These are phyloP conservation scores for Sporothrix pallida DNA, from an alignment of 2,329 filamentous ascomycete genomes.

Conservation along the genomic window DNA sequence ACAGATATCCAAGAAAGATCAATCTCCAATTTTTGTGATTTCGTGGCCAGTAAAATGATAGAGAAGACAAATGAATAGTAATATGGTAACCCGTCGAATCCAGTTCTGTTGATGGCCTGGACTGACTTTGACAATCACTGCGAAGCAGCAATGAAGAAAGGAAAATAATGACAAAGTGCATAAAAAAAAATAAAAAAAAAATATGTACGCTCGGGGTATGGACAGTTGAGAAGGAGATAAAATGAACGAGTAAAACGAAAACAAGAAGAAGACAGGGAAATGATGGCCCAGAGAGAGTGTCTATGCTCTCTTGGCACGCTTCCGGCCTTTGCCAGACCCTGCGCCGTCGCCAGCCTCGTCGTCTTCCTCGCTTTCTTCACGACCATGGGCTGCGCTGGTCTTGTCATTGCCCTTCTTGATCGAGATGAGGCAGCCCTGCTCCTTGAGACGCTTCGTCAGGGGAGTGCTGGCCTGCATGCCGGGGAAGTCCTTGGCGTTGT, in stretches of 20 bases:
- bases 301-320: conserved; percentile 33
- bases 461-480: conserved; percentile 80
- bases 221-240: background rate
- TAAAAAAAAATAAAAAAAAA: background rate
- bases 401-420: conserved; percentile 86
- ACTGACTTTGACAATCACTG: background rate
- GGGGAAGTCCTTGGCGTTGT: conserved; percentile 84
- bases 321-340: conserved; percentile 33
- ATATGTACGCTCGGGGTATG: conserved; percentile 21
- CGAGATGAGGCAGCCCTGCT: conserved; percentile 82
- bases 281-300: background rate
- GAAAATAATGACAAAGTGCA: background rate
- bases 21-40: background rate
- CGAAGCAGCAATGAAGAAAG: background rate
- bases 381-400: conserved; percentile 45
- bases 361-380: conserved; percentile 54
- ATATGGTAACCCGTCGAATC: background rate
- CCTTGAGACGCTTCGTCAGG: conserved; percentile 74
- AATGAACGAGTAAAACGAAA: too few relatives aligned
- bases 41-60: background rate
- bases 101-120: conserved; percentile 8
- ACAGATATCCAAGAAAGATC: background rate
- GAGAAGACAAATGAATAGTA: background rate
- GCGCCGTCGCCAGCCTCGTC: conserved; percentile 49
- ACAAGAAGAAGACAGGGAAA: background rate